phyloP scores from a whole-genome alignment of 1,284 basidiomycete species.

The Cutaneotrichosporon spelunceum region DNA sequence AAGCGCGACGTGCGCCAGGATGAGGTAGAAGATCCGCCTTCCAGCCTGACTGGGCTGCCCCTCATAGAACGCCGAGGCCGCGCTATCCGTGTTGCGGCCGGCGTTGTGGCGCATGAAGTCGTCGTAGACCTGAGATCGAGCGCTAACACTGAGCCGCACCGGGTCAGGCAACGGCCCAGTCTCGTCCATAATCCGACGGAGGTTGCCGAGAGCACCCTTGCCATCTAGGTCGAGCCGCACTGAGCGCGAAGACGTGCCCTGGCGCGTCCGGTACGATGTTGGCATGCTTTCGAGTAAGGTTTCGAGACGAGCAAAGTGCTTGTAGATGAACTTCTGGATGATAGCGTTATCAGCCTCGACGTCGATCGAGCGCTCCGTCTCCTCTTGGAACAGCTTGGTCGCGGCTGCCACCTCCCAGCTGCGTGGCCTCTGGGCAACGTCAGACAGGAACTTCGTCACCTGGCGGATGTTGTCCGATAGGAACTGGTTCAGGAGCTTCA shows the following conservation, averaged over 20 bases:
- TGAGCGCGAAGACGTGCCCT: slow-evolving; percentile 25
- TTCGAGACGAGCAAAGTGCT: slow-evolving; percentile 37
- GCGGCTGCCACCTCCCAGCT: slow-evolving; percentile 38
- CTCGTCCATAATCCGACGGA: slow-evolving; percentile 72
- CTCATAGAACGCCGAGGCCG: slow-evolving; percentile 68
- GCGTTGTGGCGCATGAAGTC: slow-evolving; percentile 66
- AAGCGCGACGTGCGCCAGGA: slow-evolving; percentile 69
- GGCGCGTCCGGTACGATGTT: slow-evolving; percentile 25
- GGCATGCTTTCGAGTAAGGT: slow-evolving; percentile 34
- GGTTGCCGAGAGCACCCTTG: slow-evolving; percentile 69
- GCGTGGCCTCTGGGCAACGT: slow-evolving; percentile 59
- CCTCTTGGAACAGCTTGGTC: slow-evolving; percentile 37
- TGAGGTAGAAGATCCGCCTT: slow-evolving; percentile 53
- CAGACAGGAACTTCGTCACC: slow-evolving; percentile 76
- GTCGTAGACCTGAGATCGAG: slow-evolving; percentile 54
- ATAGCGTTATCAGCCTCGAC: slow-evolving; percentile 39
- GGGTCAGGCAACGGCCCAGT: slow-evolving; percentile 68
- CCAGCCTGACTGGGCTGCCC: slow-evolving; percentile 54
- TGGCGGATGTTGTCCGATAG: slow-evolving; percentile 70
- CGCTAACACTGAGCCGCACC: slow-evolving; percentile 58
- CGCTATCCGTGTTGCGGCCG: slow-evolving; percentile 61
- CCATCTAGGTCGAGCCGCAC: slow-evolving; percentile 58
- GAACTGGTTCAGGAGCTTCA: slow-evolving; percentile 76
- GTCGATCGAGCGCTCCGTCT: slow-evolving; percentile 37
- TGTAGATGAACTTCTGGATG: slow-evolving; percentile 42